These are phyloP conservation scores for Ceriops decandra DNA, from an alignment of 345 rosid genomes.

Conservation along the genomic window DNA sequence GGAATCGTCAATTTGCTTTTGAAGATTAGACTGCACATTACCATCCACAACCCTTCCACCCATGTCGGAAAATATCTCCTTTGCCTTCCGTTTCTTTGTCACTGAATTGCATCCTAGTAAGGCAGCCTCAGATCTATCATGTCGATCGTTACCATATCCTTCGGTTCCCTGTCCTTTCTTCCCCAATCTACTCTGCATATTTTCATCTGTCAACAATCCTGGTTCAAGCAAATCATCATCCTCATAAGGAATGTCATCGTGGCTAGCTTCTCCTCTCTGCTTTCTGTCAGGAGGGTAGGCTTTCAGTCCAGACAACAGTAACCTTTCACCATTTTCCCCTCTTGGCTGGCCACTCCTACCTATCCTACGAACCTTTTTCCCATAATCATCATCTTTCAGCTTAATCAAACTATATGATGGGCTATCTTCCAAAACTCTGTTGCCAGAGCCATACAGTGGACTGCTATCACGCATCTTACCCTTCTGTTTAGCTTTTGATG, in stretches of 20 bases:
- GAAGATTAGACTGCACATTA: conserved; percentile 27
- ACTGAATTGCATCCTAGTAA: conserved; percentile 50
- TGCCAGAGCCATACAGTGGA: conserved; percentile 39
- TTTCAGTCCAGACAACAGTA: conserved; percentile 37
- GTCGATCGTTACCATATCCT: conserved; percentile 34
- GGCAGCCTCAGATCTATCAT: conserved; percentile 51
- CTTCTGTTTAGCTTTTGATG: conserved; percentile 67
- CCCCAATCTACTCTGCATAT: conserved; percentile 30
- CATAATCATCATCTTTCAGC: conserved; percentile 38
- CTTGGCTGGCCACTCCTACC: conserved; percentile 48
- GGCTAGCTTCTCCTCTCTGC: conserved; percentile 42
- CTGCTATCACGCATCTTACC: conserved; percentile 58
- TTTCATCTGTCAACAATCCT: conserved; percentile 38
- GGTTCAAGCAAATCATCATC: conserved; percentile 50
- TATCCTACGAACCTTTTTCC: conserved; percentile 34
- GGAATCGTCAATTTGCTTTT: conserved; percentile 44
- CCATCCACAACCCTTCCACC: conserved; percentile 45
- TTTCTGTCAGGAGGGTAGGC: conserved; percentile 47
- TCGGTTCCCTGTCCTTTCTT: conserved; percentile 53
- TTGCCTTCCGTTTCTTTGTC: conserved; percentile 63
- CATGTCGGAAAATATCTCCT: conserved; percentile 43
- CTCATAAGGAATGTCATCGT: conserved; percentile 37
- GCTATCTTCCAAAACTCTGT: conserved; percentile 42
- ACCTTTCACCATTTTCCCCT: conserved; percentile 48
- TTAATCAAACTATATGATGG: conserved; percentile 29